Percentiles rank a stretch among this genome's conserved stretches.
Conservation (phyloP, 805 yeast genomes). For the Zygosaccharomyces rouxii region DNA sequence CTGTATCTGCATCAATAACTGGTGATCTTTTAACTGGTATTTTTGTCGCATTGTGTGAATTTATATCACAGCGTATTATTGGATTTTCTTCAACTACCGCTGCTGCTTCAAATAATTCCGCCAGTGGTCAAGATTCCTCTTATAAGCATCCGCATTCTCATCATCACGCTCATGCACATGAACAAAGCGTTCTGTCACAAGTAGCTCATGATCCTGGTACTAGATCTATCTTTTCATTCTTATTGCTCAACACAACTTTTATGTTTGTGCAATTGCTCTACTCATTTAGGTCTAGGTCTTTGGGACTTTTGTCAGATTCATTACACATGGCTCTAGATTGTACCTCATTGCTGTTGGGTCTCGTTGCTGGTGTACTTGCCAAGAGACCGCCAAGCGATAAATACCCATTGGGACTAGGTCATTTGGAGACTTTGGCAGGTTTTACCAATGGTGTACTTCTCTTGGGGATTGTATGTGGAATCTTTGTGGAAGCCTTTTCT, state of each 20-base stretch:
- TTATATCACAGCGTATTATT: slow-evolving; percentile 2
- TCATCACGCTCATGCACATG: slow-evolving; percentile 11
- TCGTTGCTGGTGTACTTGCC: slow-evolving; percentile 72
- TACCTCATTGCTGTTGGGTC: slow-evolving; percentile 80
- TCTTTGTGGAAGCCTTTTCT: slow-evolving; percentile 79
- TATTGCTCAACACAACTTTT: slow-evolving; percentile 80
- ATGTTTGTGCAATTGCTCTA: slow-evolving; percentile 92
- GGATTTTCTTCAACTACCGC: slow-evolving; percentile 3
- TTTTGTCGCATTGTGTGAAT: not conserved
- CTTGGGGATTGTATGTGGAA: slow-evolving; percentile 84
- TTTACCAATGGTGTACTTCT: slow-evolving; percentile 89
- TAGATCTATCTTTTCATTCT: slow-evolving; percentile 80
- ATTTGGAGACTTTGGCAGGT: slow-evolving; percentile 90
- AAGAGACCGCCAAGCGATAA: slow-evolving; percentile 57
- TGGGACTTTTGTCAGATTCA: slow-evolving; percentile 88
- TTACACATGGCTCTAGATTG: slow-evolving; percentile 97
- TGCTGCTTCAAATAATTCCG: not conserved
- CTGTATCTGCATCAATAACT: slow-evolving; percentile 12
- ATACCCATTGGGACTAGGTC: slow-evolving; percentile 80
- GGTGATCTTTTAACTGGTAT: slow-evolving; percentile 16
- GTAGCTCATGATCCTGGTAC: slow-evolving; percentile 60
- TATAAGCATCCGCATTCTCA: slow-evolving; percentile 2
- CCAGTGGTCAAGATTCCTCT: not conserved
- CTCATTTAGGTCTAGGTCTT: slow-evolving; percentile 86
- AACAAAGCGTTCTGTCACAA: slow-evolving; percentile 28